Percentiles rank a stretch among this genome's conserved stretches.
Evolutionary conservation across 345 rosid species (phyloP).

Genomic region (Rhizophora apiculata): DNA sequence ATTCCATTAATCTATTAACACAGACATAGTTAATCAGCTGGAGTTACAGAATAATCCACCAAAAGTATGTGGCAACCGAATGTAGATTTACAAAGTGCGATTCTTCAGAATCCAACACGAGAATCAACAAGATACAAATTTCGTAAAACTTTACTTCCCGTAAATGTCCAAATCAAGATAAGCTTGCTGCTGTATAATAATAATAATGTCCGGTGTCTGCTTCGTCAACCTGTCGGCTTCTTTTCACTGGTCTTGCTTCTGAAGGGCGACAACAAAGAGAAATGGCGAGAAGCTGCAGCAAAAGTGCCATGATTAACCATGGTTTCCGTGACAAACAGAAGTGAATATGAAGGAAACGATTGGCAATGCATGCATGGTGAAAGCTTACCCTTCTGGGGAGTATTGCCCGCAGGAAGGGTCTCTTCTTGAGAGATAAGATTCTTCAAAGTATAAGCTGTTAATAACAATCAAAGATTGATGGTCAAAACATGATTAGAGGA

Average conservation of each 20-base stretch:
- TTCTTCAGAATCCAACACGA: slow-evolving; percentile 9
- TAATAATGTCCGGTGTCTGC: neutral
- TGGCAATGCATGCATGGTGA: neutral
- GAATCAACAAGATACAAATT: slow-evolving; percentile 1
- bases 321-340: neutral
- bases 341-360: neutral
- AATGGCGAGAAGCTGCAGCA: slow-evolving; percentile 69
- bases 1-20: neutral
- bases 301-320: neutral
- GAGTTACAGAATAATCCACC: neutral
- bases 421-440: slow-evolving; percentile 86
- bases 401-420: slow-evolving; percentile 45
- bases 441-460: slow-evolving; percentile 73
- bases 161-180: slow-evolving; percentile 13
- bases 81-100: slow-evolving; percentile 17
- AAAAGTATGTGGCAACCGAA: slow-evolving; percentile 1
- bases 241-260: slow-evolving; percentile 70
- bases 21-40: neutral
- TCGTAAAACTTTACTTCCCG: slow-evolving; percentile 10
- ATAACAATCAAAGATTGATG: slow-evolving; percentile 20
- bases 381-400: slow-evolving; percentile 67
- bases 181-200: slow-evolving; percentile 5
- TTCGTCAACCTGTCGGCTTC: slow-evolving; percentile 37
- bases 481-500: slow-evolving; percentile 8
- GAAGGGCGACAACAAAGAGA: slow-evolving; percentile 75